Evolutionary conservation across 805 yeast genomes (phyloP).

Genomic region (Nakazawaea ishiwadae): DNA sequence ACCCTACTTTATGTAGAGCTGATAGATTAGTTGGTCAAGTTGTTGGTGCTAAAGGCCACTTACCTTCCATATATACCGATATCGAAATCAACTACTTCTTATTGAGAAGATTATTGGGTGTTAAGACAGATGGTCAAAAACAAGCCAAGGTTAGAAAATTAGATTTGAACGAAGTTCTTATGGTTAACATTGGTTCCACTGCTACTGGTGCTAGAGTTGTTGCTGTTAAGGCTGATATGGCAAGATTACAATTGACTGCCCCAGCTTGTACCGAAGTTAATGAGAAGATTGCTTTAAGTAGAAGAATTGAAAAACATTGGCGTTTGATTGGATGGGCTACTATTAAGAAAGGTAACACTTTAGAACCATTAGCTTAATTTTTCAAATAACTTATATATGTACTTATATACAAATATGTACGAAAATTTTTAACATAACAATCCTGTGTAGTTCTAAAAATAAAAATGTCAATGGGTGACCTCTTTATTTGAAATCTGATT

Average conservation of each 20-base stretch:
- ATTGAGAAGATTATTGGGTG: conserved; percentile 95
- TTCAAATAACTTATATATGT: not conserved
- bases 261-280: conserved; percentile 99
- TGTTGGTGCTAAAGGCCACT: conserved; percentile 93
- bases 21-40: conserved; percentile 99
- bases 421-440: too few relatives aligned
- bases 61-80: conserved; percentile 95
- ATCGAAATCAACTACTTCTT: conserved; percentile 96
- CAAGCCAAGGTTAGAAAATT: conserved; percentile 96
- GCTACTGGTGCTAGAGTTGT: conserved; percentile 99
- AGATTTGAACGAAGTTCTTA: conserved; percentile 90
- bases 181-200: conserved; percentile 99
- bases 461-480: too few relatives aligned
- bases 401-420: too few relatives aligned
- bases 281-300: conserved; percentile 96
- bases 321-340: conserved; percentile 99
- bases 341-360: conserved; percentile 86
- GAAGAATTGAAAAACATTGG: conserved; percentile 99
- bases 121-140: conserved; percentile 95
- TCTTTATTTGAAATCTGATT: not conserved
- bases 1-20: conserved; percentile 98
- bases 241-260: conserved; percentile 90
- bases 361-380: conserved; percentile 62
- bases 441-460: too few relatives aligned
- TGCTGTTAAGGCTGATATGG: conserved; percentile 99